Evolutionary conservation across 1,284 basidiomycete species (phyloP).

Genomic region (Apiotrichum laibachii): DNA sequence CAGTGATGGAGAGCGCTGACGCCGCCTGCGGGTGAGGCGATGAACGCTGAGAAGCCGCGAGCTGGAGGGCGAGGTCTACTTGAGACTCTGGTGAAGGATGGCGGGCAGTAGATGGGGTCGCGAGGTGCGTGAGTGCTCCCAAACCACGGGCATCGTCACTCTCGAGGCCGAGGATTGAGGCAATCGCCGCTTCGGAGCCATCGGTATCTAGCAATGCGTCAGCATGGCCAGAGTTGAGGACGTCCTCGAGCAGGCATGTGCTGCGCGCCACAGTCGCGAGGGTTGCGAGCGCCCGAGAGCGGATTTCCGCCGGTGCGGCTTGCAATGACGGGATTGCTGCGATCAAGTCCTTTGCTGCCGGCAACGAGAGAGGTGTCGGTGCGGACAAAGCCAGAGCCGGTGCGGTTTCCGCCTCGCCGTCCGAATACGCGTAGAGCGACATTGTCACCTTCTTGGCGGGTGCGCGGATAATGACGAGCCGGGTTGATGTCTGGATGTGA

Average conservation of each 20-base stretch:
- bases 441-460: conserved; percentile 11
- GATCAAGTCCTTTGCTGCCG: background rate
- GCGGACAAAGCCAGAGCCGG: background rate
- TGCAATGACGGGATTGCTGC: background rate
- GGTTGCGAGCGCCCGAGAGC: background rate
- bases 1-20: background rate
- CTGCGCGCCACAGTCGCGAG: background rate
- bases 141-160: background rate
- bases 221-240: background rate
- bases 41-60: conserved; percentile 4
- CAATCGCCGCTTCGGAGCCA: background rate
- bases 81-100: conserved; percentile 8
- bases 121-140: background rate
- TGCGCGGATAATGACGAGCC: conserved; percentile 14
- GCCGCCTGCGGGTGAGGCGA: conserved; percentile 11
- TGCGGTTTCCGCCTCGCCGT: background rate
- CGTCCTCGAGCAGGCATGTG: background rate
- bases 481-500: conserved; percentile 11
- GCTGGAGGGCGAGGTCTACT: conserved; percentile 1
- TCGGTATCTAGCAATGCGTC: background rate
- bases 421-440: conserved; percentile 10
- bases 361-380: conserved; percentile 2
- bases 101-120: background rate
- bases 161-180: conserved; percentile 14
- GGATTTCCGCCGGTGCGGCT: background rate